Base-by-base conservation (phyloP, 2,329 filamentous ascomycete species). In the Calonectria pseudoturangicola region DNA sequence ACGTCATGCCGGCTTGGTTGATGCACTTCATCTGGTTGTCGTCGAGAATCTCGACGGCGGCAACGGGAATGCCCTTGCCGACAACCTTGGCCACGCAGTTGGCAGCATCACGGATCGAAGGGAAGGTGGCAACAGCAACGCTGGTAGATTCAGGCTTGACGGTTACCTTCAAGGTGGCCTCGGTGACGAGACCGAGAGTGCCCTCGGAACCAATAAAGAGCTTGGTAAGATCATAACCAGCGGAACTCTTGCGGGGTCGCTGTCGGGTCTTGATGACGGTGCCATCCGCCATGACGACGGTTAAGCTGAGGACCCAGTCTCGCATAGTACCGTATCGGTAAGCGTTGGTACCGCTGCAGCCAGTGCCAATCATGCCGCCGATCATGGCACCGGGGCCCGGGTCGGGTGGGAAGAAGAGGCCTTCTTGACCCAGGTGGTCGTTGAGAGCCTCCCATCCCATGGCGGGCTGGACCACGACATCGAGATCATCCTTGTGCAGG, bases 281-380 rank as follows among this genome's bases (percentile, higher is more conserved):
- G 63, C 95, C 95, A 83, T 98, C 96, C 21, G 95, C 95, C 79
- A 98, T 89, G 13, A 98, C 95, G 4, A 98, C 94, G 0, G 95
- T 98, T 76, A 98, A 85, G 67, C 91, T 93, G 27, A 98, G 86
- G 15, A 98, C 96, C 95, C 95, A 98, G 82, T 98, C 95, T 74
- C 94, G 92, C 95, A 98, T 98, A 2, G 95, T 98, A 74, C 95
- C 96, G 83, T 98, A 98, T 71, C 95, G 90, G 86, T 97, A 98
- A 18, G 95, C 93, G 82, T 98, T 98, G 16, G 95, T 98, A 72
- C 95, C 95, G 80, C 88, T 91, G 85, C 89, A 91, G 43, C 90
- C 90, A 3, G 93, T 95, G 27, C 93, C 93, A 41, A 95, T 91
- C 93, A 95, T 95, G 68, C 95, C 95, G 70, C 95, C 95, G 79